Conservation (phyloP, 495 filamentous ascomycete species). For the Penicillium macrosclerotiorum region DNA sequence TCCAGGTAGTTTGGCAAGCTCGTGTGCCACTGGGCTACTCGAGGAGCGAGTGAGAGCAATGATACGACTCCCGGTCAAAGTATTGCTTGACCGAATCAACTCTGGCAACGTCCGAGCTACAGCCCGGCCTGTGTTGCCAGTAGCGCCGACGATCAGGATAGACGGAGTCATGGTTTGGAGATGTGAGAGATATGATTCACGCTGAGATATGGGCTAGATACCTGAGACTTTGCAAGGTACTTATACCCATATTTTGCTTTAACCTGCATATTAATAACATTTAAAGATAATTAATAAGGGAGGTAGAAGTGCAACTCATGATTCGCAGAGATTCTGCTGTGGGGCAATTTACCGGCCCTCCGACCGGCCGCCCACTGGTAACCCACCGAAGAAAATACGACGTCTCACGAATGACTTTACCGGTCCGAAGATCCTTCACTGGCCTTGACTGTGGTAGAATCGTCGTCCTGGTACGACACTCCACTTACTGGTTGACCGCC, state of each 20-base stretch:
- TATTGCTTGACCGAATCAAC: conserved; percentile 26
- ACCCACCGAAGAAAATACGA: background rate
- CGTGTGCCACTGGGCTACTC: conserved; percentile 27
- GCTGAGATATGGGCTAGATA: background rate
- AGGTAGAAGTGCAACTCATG: background rate
- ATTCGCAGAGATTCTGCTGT: background rate
- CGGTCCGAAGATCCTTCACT: background rate
- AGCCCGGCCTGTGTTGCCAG: conserved; percentile 30
- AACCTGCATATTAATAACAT: background rate
- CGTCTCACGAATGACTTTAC: background rate
- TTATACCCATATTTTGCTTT: background rate
- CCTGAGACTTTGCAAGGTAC: background rate
- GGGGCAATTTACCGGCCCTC: background rate
- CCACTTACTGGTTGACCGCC: background rate
- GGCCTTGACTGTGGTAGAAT: background rate
- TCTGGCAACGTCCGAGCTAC: conserved; percentile 32
- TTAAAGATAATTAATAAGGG: background rate
- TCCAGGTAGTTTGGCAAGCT: conserved; percentile 34
- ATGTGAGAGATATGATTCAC: background rate
- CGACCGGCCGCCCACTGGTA: conserved; percentile 2
- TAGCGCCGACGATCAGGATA: conserved; percentile 12
- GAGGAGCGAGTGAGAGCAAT: conserved; percentile 40
- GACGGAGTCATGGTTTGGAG: conserved; percentile 4
- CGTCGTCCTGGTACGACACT: background rate
- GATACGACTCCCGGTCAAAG: conserved; percentile 29